These are phyloP conservation scores for Pleurotus tuoliensis DNA, from an alignment of 768 basidiomycete species.

Conservation along the genomic window DNA sequence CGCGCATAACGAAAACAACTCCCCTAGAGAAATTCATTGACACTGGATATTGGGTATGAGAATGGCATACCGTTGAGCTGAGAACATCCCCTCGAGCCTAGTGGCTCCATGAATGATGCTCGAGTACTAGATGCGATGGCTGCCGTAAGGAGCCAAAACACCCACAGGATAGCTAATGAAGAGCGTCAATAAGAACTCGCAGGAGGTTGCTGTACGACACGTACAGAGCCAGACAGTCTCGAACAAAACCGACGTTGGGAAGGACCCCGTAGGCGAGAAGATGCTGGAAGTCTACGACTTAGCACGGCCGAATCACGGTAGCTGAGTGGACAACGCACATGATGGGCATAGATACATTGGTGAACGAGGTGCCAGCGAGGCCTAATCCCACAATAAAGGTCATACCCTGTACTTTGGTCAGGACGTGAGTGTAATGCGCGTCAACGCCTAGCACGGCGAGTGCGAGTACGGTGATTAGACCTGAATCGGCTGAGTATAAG, in stretches of 20 bases:
- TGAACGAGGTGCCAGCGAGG: neutral
- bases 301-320: neutral
- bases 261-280: neutral
- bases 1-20: neutral
- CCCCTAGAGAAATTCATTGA: neutral
- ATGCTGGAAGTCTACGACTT: neutral
- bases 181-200: neutral
- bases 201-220: neutral
- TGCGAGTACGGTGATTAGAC: neutral
- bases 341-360: neutral
- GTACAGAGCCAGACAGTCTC: neutral
- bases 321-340: neutral
- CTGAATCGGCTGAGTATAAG: neutral
- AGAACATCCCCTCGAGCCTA: neutral
- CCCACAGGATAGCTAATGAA: neutral
- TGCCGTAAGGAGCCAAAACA: neutral
- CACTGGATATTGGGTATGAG: neutral
- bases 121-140: neutral
- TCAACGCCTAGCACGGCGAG: neutral
- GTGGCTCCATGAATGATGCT: neutral
- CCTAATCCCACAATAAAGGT: neutral
- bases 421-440: neutral
- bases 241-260: neutral
- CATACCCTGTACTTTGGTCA: neutral
- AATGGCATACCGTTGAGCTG: neutral